Conservation (phyloP, 129 eudicot species). For the Flaveria sonorensis region DNA sequence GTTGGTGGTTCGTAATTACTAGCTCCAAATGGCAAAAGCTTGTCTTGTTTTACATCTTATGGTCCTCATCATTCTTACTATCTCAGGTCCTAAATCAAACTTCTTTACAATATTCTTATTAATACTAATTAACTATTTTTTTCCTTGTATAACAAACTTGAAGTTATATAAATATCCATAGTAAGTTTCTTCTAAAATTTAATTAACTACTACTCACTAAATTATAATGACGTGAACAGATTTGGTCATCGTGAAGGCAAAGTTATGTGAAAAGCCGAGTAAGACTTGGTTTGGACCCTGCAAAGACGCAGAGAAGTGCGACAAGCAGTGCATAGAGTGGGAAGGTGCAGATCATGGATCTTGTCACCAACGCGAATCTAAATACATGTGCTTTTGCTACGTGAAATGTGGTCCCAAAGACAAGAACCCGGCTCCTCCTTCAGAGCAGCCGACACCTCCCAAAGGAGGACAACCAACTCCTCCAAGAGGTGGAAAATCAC, state of each 20-base stretch:
- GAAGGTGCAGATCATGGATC: conserved; percentile 36
- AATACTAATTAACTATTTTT: background rate
- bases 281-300: conserved; percentile 38
- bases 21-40: background rate
- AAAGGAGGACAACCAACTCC: background rate
- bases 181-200: background rate
- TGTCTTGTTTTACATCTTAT: background rate
- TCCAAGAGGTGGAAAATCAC: background rate
- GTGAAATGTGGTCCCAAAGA: conserved; percentile 10
- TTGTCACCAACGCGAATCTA: conserved; percentile 38
- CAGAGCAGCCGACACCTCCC: background rate
- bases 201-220: background rate
- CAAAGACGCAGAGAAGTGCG: conserved; percentile 16
- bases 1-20: too few relatives aligned
- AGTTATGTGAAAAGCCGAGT: conserved; percentile 30
- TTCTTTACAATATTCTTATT: background rate
- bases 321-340: conserved; percentile 38
- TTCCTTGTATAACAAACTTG: background rate
- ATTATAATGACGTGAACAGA: background rate
- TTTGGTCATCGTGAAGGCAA: background rate
- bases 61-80: background rate
- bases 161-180: background rate
- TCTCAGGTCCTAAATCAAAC: background rate
- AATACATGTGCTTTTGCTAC: conserved; percentile 42
- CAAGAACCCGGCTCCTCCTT: conserved; percentile 2